phyloP scores from a whole-genome alignment of 768 basidiomycete species.

The Tylopilus vinaceipallidus region DNA sequence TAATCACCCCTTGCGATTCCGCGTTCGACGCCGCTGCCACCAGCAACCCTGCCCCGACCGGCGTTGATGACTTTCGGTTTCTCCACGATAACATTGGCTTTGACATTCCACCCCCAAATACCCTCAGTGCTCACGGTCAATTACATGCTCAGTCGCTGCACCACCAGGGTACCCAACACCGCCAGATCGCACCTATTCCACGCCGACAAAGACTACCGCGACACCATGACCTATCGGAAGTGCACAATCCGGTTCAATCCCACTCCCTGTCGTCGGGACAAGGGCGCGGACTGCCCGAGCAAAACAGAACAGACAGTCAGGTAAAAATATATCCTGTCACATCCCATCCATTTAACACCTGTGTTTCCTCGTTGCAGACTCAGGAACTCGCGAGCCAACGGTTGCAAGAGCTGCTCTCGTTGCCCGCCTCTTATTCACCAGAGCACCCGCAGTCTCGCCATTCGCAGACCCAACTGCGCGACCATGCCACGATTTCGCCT shows the following conservation, averaged over 20 bases:
- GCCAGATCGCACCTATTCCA: conserved; percentile 12
- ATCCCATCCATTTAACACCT: neutral
- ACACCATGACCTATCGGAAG: neutral
- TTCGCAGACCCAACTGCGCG: conserved; percentile 1
- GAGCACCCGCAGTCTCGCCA: neutral
- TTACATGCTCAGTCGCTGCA: neutral
- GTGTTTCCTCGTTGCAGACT: neutral
- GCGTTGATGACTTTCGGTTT: neutral
- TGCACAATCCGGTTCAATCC: neutral
- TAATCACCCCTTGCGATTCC: neutral
- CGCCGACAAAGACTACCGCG: neutral
- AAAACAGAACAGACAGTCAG: conserved; percentile 1
- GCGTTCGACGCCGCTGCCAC: neutral
- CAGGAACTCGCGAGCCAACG: conserved; percentile 21
- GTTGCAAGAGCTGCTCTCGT: conserved; percentile 24
- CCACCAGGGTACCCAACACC: conserved; percentile 5
- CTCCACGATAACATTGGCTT: neutral
- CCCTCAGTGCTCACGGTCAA: neutral
- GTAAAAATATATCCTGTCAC: conserved; percentile 4
- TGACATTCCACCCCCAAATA: neutral
- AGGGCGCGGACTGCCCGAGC: conserved; percentile 3
- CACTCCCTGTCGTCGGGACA: neutral
- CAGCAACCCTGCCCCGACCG: neutral
- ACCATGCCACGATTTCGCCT: neutral
- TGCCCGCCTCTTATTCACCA: conserved; percentile 1